A percentile compares a stretch with the other conserved stretches of the same genome.
These are phyloP conservation scores for Carex sylvatica DNA, from an alignment of 202 grass and related monocot species.

Conservation along the genomic window DNA sequence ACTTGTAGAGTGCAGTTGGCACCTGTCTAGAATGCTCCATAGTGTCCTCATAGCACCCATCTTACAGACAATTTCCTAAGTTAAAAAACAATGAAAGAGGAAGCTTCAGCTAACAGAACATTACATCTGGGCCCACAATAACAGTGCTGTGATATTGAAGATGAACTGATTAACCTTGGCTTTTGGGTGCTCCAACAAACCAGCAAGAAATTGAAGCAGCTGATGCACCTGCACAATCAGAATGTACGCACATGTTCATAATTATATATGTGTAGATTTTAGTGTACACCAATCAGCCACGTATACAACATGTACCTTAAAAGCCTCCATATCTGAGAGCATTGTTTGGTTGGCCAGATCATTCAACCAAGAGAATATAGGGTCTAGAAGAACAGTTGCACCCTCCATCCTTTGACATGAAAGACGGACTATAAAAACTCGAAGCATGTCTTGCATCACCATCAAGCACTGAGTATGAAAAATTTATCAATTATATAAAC, in stretches of 20 bases:
- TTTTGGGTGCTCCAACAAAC: constrained; percentile 77
- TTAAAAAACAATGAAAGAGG: constrained; percentile 33
- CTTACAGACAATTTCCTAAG: constrained; percentile 70
- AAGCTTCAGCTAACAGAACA: background rate
- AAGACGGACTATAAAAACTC: constrained; percentile 82
- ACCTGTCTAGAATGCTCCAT: constrained; percentile 56
- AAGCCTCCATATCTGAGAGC: constrained; percentile 63
- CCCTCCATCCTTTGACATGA: constrained; percentile 77
- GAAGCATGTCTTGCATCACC: constrained; percentile 97
- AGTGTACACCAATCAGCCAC: background rate
- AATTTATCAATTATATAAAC: constrained; percentile 24
- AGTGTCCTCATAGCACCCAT: constrained; percentile 58
- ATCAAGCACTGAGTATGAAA: constrained; percentile 51
- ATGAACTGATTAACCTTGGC: constrained; percentile 59
- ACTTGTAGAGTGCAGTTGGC: constrained; percentile 34
- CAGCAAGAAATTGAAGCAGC: constrained; percentile 80
- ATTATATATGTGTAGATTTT: background rate
- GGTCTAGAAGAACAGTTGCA: constrained; percentile 76
- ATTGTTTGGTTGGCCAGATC: constrained; percentile 61
- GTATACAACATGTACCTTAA: constrained; percentile 42
- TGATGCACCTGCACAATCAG: constrained; percentile 64
- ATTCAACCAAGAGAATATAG: constrained; percentile 71
- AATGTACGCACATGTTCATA: constrained; percentile 27
- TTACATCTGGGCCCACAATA: background rate
- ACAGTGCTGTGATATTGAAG: constrained; percentile 23